These are phyloP conservation scores for Xylaria nigripes DNA, from an alignment of 495 filamentous ascomycete genomes.

Conservation along the genomic window DNA sequence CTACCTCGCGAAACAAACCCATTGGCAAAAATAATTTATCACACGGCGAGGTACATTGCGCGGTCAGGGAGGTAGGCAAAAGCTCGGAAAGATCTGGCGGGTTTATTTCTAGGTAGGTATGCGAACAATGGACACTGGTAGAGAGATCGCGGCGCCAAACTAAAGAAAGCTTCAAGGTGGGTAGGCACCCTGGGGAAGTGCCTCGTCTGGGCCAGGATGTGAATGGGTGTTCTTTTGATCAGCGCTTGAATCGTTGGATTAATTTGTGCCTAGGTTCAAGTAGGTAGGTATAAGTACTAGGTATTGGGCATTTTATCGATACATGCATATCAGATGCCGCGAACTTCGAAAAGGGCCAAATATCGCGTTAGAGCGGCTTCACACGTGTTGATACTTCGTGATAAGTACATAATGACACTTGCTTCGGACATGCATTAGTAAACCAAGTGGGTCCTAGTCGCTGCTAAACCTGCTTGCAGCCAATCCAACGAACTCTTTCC, in stretches of 20 bases:
- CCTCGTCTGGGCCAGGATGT: background rate
- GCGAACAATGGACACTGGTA: too few relatives aligned
- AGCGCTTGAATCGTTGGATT: too few relatives aligned
- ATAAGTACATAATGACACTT: too few relatives aligned
- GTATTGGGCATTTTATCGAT: background rate
- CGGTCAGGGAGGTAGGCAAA: conserved; percentile 1
- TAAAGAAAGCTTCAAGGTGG: too few relatives aligned
- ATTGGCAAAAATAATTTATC: conserved; percentile 21
- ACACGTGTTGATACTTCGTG: too few relatives aligned
- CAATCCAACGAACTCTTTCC: background rate
- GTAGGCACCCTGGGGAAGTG: too few relatives aligned
- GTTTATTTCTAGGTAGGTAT: background rate
- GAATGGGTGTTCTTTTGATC: conserved; percentile 4
- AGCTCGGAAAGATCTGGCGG: background rate
- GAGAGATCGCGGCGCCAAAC: background rate
- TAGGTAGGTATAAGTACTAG: too few relatives aligned
- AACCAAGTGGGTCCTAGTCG: too few relatives aligned
- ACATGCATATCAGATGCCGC: too few relatives aligned
- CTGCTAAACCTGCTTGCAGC: background rate
- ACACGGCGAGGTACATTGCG: conserved; percentile 22
- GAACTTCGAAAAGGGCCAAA: background rate
- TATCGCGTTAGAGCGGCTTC: too few relatives aligned
- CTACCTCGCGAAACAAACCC: conserved; percentile 23
- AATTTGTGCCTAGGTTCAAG: too few relatives aligned
- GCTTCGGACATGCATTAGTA: too few relatives aligned